Base-by-base conservation (phyloP, 768 basidiomycete species). In the Jaapia argillacea region DNA sequence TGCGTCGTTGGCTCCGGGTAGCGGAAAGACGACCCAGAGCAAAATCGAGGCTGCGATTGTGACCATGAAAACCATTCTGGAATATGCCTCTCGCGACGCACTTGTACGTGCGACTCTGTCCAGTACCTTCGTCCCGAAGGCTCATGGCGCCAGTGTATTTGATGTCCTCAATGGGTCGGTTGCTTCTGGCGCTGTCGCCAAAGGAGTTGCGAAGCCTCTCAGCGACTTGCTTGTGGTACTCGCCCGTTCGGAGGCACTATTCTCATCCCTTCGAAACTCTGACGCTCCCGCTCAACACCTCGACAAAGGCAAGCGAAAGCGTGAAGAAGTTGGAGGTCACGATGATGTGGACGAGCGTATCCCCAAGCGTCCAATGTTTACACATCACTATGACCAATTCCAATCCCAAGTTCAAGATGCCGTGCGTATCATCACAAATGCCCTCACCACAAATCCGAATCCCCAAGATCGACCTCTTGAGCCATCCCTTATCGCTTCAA, bases 291-390 rank as follows among this genome's bases (percentile, higher is more conserved):
- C 75, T 0, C 66, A 76, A 4, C 74, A 81, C 47, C 71, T 80
- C 1, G 76, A 82, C 54, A 77, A 72, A 50, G 76, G 81, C 55
- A 76, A 72, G 50, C 79, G 81, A n/a, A 87, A 88, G 57, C 74
- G 84, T 3, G 79, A 79, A 44, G 71, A 74, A 45, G n/a, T n/a
- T n/a, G n/a, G n/a, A n/a, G n/a, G n/a, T n/a, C n/a, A n/a, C n/a
- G 62, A 58, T 20, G 75, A 74, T 26, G 67, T 62, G 24, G 60
- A 56, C 25, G 56, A 58, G 36, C 58, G 58, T 38, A 51, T 46
- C 44, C 64, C 48, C 39, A 81, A 80, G 54, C 67, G 75, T 26
- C 69, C 68, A 4, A 70, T 64, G 43, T 49, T 68, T 24, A 63
- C 63, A 22, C 68, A 63, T 38, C 60, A 64, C 24, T 70, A 72